Evolutionary conservation across 768 basidiomycete genomes (phyloP).

Genomic region (Collybia sp.): DNA sequence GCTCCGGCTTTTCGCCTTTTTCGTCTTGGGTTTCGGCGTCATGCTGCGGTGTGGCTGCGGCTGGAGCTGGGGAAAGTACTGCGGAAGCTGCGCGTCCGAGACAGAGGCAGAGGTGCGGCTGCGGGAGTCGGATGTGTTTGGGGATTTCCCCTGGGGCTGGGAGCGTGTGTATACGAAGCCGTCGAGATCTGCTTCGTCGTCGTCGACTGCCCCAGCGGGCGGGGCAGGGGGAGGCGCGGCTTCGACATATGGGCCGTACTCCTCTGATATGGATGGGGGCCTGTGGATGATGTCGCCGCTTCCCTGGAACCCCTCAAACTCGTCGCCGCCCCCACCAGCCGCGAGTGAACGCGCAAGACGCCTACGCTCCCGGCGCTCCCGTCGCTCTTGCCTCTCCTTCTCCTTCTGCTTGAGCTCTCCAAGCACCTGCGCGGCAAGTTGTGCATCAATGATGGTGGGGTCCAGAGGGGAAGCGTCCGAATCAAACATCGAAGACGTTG

Average conservation of each 20-base stretch:
- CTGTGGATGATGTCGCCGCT: slow-evolving; percentile 11
- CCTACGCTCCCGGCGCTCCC: slow-evolving; percentile 41
- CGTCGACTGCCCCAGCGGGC: slow-evolving; percentile 30
- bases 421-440: slow-evolving; percentile 35
- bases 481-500: slow-evolving; percentile 46
- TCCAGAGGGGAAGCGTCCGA: slow-evolving; percentile 69
- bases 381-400: slow-evolving; percentile 39
- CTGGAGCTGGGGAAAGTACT: slow-evolving; percentile 3
- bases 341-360: slow-evolving; percentile 34
- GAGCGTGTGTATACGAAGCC: slow-evolving; percentile 47
- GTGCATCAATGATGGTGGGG: slow-evolving; percentile 46
- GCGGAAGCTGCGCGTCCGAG: slow-evolving; percentile 9
- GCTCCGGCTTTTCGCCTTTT: slow-evolving; percentile 15
- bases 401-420: slow-evolving; percentile 40
- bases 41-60: slow-evolving; percentile 6
- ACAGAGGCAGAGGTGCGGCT: slow-evolving; percentile 55
- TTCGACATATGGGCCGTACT: slow-evolving; percentile 12
- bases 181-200: slow-evolving; percentile 55
- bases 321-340: slow-evolving; percentile 17
- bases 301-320: slow-evolving; percentile 69
- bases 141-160: slow-evolving; percentile 14
- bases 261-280: slow-evolving; percentile 8
- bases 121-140: slow-evolving; percentile 53
- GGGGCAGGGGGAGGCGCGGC: neutral
- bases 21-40: slow-evolving; percentile 23